Conservation (phyloP, 768 basidiomycete species). For the Hypholoma sublateritium region DNA sequence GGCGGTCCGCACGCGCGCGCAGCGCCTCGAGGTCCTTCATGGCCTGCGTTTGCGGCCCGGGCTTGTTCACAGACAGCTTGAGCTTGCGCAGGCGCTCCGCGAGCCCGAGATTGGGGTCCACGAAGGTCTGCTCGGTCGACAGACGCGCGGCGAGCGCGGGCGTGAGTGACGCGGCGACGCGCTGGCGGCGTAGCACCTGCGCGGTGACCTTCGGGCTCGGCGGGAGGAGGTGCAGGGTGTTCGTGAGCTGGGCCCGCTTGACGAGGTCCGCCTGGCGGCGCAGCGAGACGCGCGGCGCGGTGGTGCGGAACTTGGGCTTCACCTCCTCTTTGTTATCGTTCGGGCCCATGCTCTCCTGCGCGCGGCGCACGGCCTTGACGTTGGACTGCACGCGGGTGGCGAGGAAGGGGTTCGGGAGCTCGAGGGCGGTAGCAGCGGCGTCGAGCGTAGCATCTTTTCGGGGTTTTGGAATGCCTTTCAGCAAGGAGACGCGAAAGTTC, state of each 20-base stretch:
- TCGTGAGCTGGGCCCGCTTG: constrained; percentile 61
- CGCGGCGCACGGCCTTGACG: neutral
- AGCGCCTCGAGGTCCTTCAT: neutral
- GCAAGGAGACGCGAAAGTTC: neutral
- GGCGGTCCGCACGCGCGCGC: neutral
- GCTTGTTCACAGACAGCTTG: neutral
- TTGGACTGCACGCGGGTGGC: neutral
- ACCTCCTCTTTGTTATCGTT: constrained; percentile 59
- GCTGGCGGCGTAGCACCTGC: constrained; percentile 17
- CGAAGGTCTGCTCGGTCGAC: neutral
- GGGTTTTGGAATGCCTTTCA: neutral
- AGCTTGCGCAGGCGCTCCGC: neutral
- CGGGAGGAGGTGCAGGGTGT: constrained; percentile 61
- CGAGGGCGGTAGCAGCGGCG: neutral
- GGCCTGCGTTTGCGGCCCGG: neutral
- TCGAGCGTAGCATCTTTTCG: neutral
- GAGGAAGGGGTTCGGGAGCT: constrained; percentile 1
- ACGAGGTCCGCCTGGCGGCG: constrained; percentile 78
- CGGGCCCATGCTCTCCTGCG: constrained; percentile 11
- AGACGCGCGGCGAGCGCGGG: constrained; percentile 6
- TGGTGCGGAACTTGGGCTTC: constrained; percentile 8
- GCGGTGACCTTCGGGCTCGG: constrained; percentile 57
- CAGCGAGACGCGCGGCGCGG: constrained; percentile 67
- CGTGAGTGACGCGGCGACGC: constrained; percentile 19
- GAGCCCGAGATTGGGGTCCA: neutral